phyloP scores from a whole-genome alignment of 768 basidiomycete genomes.

The Russula olivacea region DNA sequence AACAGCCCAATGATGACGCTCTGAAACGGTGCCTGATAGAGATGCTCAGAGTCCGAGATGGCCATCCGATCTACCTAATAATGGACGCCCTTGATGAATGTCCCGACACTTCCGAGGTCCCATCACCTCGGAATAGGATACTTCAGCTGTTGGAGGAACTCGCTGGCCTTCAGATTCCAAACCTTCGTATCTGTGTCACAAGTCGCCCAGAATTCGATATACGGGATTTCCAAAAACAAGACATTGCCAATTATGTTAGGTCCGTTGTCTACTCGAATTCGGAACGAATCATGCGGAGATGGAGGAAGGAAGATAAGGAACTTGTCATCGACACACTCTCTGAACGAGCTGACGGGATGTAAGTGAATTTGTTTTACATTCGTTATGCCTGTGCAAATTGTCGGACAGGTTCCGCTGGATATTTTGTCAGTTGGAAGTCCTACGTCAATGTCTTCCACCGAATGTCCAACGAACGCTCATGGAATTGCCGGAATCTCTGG shows the following conservation, averaged over 20 bases:
- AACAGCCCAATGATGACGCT: background rate
- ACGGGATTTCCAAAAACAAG: background rate
- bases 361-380: background rate
- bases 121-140: background rate
- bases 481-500: background rate
- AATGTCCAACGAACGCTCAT: background rate
- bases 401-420: background rate
- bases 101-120: background rate
- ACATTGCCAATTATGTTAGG: background rate
- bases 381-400: background rate
- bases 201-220: slow-evolving; percentile 5
- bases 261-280: background rate
- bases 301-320: background rate
- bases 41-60: background rate
- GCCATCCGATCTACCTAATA: background rate
- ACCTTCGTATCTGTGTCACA: background rate
- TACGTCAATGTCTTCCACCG: background rate
- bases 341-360: background rate
- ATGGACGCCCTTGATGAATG: background rate
- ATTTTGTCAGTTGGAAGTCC: background rate
- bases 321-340: background rate
- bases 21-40: background rate
- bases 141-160: background rate
- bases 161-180: background rate
- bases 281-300: background rate